Percentiles rank a stretch among this genome's conserved stretches.
Evolutionary conservation across 2,329 filamentous ascomycete genomes (phyloP).

Genomic region (Alternaria gaisen): DNA sequence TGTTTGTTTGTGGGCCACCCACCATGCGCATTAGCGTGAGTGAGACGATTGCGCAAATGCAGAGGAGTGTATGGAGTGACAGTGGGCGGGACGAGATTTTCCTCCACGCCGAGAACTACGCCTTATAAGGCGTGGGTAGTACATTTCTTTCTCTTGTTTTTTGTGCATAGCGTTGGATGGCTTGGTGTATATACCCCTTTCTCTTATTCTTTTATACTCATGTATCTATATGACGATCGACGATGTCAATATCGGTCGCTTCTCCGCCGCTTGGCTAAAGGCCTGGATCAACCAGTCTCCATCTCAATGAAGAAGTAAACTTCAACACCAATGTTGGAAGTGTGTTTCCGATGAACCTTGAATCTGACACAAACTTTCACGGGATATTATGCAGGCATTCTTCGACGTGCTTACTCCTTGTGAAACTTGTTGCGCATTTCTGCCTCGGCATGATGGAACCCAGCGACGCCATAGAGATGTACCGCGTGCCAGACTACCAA

Average conservation of each 20-base stretch:
- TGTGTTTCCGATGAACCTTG: background rate
- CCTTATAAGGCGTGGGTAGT: slow-evolving; percentile 64
- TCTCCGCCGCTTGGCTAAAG: background rate
- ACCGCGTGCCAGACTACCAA: slow-evolving; percentile 1
- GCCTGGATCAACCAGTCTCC: background rate
- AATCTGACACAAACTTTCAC: background rate
- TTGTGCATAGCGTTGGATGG: slow-evolving; percentile 42
- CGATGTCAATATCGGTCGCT: slow-evolving; percentile 4
- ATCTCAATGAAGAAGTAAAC: background rate
- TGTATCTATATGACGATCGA: slow-evolving; percentile 23
- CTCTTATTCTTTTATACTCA: slow-evolving; percentile 14
- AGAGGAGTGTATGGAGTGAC: slow-evolving; percentile 83
- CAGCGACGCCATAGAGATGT: slow-evolving; percentile 1
- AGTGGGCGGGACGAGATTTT: slow-evolving; percentile 87
- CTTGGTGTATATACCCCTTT: slow-evolving; percentile 33
- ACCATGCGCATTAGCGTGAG: slow-evolving; percentile 88
- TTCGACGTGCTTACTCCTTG: background rate
- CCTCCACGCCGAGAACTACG: slow-evolving; percentile 94
- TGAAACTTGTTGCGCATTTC: slow-evolving; percentile 3
- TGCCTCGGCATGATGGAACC: slow-evolving; percentile 12
- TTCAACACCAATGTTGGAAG: background rate
- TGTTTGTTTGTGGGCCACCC: slow-evolving; percentile 92
- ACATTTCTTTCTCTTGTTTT: slow-evolving; percentile 18
- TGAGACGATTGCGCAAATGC: slow-evolving; percentile 82
- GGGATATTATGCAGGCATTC: background rate